phyloP scores from a whole-genome alignment of 345 rosid genomes.

The Citrus reticulata region DNA sequence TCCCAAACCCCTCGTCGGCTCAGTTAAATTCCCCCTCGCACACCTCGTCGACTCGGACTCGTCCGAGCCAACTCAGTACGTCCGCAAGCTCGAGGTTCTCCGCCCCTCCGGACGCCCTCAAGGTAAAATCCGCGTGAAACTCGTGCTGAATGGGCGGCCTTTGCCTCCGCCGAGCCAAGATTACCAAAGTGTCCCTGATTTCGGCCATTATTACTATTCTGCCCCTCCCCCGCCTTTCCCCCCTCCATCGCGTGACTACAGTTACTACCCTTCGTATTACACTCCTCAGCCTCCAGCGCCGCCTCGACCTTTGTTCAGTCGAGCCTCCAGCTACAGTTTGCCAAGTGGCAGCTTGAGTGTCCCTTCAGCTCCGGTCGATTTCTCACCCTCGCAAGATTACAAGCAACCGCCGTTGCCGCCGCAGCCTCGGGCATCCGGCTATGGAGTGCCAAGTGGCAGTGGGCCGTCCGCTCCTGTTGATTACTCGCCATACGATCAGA shows the following conservation, averaged over 20 bases:
- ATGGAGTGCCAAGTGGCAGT: constrained; percentile 34
- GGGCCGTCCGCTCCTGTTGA: constrained; percentile 60
- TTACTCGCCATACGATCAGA: constrained; percentile 44
- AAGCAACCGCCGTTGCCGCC: constrained; percentile 33
- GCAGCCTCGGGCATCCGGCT: constrained; percentile 23
- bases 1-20: constrained; percentile 57
- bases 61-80: constrained; percentile 11
- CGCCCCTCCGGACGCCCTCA: constrained; percentile 70
- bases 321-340: constrained; percentile 18
- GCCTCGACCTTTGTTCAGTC: constrained; percentile 40
- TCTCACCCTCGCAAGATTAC: constrained; percentile 31
- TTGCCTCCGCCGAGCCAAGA: constrained; percentile 24
- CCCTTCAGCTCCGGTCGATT: constrained; percentile 54
- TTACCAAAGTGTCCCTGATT: constrained; percentile 39
- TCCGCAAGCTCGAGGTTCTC: constrained; percentile 37
- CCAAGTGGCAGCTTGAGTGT: constrained; percentile 14
- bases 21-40: constrained; percentile 44
- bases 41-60: constrained; percentile 42
- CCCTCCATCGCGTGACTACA: constrained; percentile 36
- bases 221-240: constrained; percentile 36
- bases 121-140: constrained; percentile 51
- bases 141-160: constrained; percentile 36
- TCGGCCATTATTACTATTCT: constrained; percentile 38
- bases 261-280: constrained; percentile 41
- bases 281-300: constrained; percentile 31